phyloP scores from a whole-genome alignment of 2,329 filamentous ascomycete genomes.

The Pseudocercospora musae region DNA sequence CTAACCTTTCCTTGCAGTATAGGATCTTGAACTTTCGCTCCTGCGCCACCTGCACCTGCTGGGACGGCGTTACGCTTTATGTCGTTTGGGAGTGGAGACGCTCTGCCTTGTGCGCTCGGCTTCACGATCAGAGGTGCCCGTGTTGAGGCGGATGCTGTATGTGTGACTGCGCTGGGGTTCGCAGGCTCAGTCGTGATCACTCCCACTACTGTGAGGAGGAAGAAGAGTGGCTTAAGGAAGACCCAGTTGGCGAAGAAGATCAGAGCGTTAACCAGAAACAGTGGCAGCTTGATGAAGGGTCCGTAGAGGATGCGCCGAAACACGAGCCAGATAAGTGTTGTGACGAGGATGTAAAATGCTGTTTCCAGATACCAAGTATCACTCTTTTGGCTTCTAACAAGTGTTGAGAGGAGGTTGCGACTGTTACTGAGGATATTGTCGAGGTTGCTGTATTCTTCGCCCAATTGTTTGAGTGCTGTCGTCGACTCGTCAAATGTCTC shows the following conservation, averaged over 20 bases:
- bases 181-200: slow-evolving; percentile 35
- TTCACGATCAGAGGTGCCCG: slow-evolving; percentile 42
- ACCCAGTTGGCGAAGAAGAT: slow-evolving; percentile 30
- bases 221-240: slow-evolving; percentile 36
- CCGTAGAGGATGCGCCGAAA: slow-evolving; percentile 85
- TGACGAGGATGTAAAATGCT: slow-evolving; percentile 75
- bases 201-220: slow-evolving; percentile 55
- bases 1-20: slow-evolving; percentile 32
- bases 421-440: slow-evolving; percentile 74
- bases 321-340: slow-evolving; percentile 78
- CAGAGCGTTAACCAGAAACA: slow-evolving; percentile 26
- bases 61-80: slow-evolving; percentile 36
- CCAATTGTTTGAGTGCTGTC: slow-evolving; percentile 73
- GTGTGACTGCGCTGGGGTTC: slow-evolving; percentile 1
- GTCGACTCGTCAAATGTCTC: slow-evolving; percentile 83
- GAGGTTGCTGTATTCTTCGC: slow-evolving; percentile 75
- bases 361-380: slow-evolving; percentile 98
- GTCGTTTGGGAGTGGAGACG: slow-evolving; percentile 33
- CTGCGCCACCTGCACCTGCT: slow-evolving; percentile 51
- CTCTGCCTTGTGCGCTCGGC: slow-evolving; percentile 42
- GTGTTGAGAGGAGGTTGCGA: slow-evolving; percentile 69
- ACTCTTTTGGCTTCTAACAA: slow-evolving; percentile 85
- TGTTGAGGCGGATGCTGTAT: slow-evolving; percentile 23
- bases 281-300: slow-evolving; percentile 77
- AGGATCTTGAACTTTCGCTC: slow-evolving; percentile 38